phyloP scores from a whole-genome alignment of 2,329 filamentous ascomycete genomes.

The Bimuria novae-zelandiae region DNA sequence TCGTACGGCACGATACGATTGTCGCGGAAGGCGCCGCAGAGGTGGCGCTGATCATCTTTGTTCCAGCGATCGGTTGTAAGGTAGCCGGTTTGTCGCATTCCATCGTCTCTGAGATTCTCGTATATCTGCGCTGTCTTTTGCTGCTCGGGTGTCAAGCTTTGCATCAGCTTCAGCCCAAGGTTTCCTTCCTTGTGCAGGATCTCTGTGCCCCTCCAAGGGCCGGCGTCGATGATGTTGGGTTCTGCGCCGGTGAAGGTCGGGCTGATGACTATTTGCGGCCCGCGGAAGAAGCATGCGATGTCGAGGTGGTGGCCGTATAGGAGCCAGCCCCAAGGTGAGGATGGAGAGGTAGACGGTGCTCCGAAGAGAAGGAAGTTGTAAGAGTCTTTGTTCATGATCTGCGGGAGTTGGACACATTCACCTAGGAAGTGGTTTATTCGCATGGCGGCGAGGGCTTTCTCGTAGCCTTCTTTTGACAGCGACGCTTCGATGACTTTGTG shows the following conservation, averaged over 20 bases:
- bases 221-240: slow-evolving; percentile 73
- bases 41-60: slow-evolving; percentile 76
- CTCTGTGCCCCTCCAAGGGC: slow-evolving; percentile 64
- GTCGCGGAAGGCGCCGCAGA: slow-evolving; percentile 78
- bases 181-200: slow-evolving; percentile 69
- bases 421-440: slow-evolving; percentile 77
- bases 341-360: slow-evolving; percentile 56
- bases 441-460: slow-evolving; percentile 72
- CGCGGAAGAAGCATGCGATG: slow-evolving; percentile 70
- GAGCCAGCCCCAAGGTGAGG: slow-evolving; percentile 69
- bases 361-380: slow-evolving; percentile 80
- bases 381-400: slow-evolving; percentile 73
- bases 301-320: slow-evolving; percentile 83
- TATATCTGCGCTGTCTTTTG: slow-evolving; percentile 62
- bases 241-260: slow-evolving; percentile 83
- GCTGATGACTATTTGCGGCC: slow-evolving; percentile 67
- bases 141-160: slow-evolving; percentile 56
- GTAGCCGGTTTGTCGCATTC: slow-evolving; percentile 61
- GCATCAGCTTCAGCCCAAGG: slow-evolving; percentile 72
- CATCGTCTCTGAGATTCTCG: slow-evolving; percentile 63
- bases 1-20: slow-evolving; percentile 76
- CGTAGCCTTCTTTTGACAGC: slow-evolving; percentile 71
- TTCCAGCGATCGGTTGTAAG: slow-evolving; percentile 69
- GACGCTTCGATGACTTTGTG: slow-evolving; percentile 62
- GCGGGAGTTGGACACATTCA: slow-evolving; percentile 64